Base-by-base conservation (phyloP, 2,329 filamentous ascomycete genomes). In the Fusarium dlaminii region DNA sequence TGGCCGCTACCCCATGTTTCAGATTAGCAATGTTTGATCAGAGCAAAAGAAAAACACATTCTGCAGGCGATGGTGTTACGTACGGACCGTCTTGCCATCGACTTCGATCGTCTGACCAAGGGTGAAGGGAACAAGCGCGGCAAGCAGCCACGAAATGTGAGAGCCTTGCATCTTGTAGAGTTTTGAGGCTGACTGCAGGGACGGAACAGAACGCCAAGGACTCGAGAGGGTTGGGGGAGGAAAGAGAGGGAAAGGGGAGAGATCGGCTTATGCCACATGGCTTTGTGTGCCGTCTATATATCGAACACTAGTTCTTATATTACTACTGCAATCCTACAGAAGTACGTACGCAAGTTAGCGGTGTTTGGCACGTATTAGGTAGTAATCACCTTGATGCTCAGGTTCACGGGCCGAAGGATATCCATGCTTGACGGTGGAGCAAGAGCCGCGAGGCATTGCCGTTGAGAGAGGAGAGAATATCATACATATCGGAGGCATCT, bases 91-190 rank as follows among this genome's bases (percentile, higher is more conserved):
- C 63, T 75, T 32, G 61, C 73, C 73, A 42, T 74, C 70, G 48
- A 75, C 66, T 8, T 63, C 63, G 54, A 75, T 75, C 17, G 73
- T 75, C 66, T 75, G 73, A 32, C 66, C 70, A 51, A 73, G 58
- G 45, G 72, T 46, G 30, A 70, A 30, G 14, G 60, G 68, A 36
- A 70, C 32, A 32, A 67, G 55, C 36, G 48, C 73, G 43, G 66
- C 66, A 46, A 75, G 52, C 29, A 75, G 70, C 73, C 73, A 75
- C 37, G 59, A 59, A 14, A 64, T 20, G 30, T 40, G 58, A 37
- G 72, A 63, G 55, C 42, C 64, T 40, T 59, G 68, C 65, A 75
- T 73, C 18, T 57, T 54, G 20, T 34, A 46, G 10, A 59, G 58
- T 54, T 68, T 65, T 40, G 36, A 56, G 39, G 52, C 34, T 71